These are phyloP conservation scores for Blastobotrys americana DNA, from an alignment of 805 yeast genomes.

Conservation along the genomic window DNA sequence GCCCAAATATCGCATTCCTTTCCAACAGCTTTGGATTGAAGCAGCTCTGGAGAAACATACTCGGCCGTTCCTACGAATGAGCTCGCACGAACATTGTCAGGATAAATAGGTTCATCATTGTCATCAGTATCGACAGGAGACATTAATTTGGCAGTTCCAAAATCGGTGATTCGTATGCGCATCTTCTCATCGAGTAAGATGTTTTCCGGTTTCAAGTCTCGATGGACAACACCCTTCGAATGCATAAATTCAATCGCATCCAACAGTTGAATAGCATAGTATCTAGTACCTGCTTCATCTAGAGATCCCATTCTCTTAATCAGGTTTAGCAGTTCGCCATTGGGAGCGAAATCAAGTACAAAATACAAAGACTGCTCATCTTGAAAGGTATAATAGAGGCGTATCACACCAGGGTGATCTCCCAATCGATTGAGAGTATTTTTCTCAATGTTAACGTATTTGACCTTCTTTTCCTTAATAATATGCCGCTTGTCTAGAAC, in stretches of 20 bases:
- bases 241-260: slow-evolving; percentile 90
- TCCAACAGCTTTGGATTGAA: slow-evolving; percentile 72
- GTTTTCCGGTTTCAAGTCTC: slow-evolving; percentile 94
- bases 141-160: slow-evolving; percentile 91
- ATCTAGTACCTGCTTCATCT: slow-evolving; percentile 65
- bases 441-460: slow-evolving; percentile 93
- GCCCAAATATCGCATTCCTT: slow-evolving; percentile 92
- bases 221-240: slow-evolving; percentile 78
- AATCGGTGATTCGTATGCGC: slow-evolving; percentile 88
- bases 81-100: slow-evolving; percentile 34
- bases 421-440: slow-evolving; percentile 81
- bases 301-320: slow-evolving; percentile 60
- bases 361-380: slow-evolving; percentile 82
- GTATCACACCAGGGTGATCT: slow-evolving; percentile 90
- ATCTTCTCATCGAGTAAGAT: slow-evolving; percentile 77
- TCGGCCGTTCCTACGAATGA: slow-evolving; percentile 98
- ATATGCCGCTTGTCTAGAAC: slow-evolving; percentile 88
- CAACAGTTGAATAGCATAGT: slow-evolving; percentile 79
- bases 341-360: slow-evolving; percentile 88
- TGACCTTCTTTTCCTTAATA: slow-evolving; percentile 87
- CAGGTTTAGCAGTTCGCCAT: slow-evolving; percentile 83
- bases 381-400: slow-evolving; percentile 88
- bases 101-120: slow-evolving; percentile 24
- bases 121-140: slow-evolving; percentile 28
- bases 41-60: slow-evolving; percentile 87